A percentile compares a stretch with the other conserved stretches of the same genome.
These are phyloP conservation scores for Marasmius fiardii DNA, from an alignment of 1,284 basidiomycete species.

Conservation along the genomic window DNA sequence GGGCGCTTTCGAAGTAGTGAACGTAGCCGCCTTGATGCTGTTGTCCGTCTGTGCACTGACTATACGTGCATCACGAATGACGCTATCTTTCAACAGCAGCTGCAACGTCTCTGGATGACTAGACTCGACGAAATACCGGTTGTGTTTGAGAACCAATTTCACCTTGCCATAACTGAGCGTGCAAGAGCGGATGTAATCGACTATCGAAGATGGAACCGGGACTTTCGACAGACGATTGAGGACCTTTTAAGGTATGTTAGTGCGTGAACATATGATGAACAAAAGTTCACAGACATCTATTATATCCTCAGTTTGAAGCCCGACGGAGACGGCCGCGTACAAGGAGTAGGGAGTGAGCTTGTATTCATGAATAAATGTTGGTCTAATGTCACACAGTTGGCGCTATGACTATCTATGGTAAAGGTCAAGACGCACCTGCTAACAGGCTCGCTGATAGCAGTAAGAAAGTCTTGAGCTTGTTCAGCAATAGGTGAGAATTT, in stretches of 20 bases:
- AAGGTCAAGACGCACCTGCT: conserved; percentile 74
- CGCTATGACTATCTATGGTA: neutral
- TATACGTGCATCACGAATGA: conserved; percentile 81
- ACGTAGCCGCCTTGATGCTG: conserved; percentile 73
- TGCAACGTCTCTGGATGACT: conserved; percentile 90
- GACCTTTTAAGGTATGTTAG: conserved; percentile 16
- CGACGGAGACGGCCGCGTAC: conserved; percentile 98
- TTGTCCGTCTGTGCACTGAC: conserved; percentile 59
- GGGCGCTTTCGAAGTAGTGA: conserved; percentile 82
- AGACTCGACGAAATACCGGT: conserved; percentile 94
- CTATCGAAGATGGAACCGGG: conserved; percentile 83
- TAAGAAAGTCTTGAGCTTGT: conserved; percentile 97
- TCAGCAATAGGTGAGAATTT: conserved; percentile 96
- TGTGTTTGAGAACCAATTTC: conserved; percentile 94
- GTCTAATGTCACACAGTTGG: conserved; percentile 51
- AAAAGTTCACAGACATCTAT: conserved; percentile 76
- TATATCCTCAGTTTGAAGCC: conserved; percentile 96
- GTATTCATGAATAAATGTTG: conserved; percentile 98
- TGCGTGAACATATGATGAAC: conserved; percentile 3
- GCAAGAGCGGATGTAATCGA: conserved; percentile 83
- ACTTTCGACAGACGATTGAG: conserved; percentile 47
- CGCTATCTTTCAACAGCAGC: conserved; percentile 77
- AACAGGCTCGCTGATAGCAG: conserved; percentile 98
- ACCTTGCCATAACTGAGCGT: conserved; percentile 96
- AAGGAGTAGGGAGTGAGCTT: conserved; percentile 97